A percentile compares a stretch with the other conserved stretches of the same genome.
Evolutionary conservation across 805 yeast genomes (phyloP).

Genomic region (Candida ovalis): DNA sequence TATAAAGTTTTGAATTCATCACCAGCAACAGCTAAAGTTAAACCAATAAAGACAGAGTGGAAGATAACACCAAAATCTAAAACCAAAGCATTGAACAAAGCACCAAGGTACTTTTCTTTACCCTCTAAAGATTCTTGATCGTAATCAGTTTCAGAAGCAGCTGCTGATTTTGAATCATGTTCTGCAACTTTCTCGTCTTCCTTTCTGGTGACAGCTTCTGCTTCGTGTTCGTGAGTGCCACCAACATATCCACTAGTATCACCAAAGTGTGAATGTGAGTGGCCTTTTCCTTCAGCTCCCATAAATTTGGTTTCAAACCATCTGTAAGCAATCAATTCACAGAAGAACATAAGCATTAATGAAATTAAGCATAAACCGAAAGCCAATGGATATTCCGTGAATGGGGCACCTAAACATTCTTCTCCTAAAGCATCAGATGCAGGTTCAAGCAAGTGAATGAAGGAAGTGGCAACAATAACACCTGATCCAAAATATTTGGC

Average conservation of each 20-base stretch:
- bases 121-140: constrained; percentile 37
- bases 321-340: constrained; percentile 45
- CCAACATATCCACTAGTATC: constrained; percentile 35
- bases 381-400: constrained; percentile 48
- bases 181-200: constrained; percentile 30
- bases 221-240: too few species aligned
- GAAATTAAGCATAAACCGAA: constrained; percentile 48
- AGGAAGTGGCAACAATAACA: constrained; percentile 74
- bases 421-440: constrained; percentile 53
- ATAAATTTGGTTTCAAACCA: constrained; percentile 33
- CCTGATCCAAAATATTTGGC: constrained; percentile 79
- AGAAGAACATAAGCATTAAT: constrained; percentile 43
- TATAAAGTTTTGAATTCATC: constrained; percentile 67
- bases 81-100: constrained; percentile 49
- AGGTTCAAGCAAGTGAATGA: constrained; percentile 66
- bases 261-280: constrained; percentile 53
- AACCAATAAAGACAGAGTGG: constrained; percentile 78
- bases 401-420: constrained; percentile 58
- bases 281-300: constrained; percentile 26
- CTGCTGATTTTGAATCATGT: constrained; percentile 8
- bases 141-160: constrained; percentile 3
- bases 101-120: constrained; percentile 50
- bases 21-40: constrained; percentile 71
- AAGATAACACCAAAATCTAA: constrained; percentile 76
- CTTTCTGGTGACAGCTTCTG: too few species aligned